Evolutionary conservation across 2,329 filamentous ascomycete genomes (phyloP).

Genomic region (Neoarthrinium moseri): DNA sequence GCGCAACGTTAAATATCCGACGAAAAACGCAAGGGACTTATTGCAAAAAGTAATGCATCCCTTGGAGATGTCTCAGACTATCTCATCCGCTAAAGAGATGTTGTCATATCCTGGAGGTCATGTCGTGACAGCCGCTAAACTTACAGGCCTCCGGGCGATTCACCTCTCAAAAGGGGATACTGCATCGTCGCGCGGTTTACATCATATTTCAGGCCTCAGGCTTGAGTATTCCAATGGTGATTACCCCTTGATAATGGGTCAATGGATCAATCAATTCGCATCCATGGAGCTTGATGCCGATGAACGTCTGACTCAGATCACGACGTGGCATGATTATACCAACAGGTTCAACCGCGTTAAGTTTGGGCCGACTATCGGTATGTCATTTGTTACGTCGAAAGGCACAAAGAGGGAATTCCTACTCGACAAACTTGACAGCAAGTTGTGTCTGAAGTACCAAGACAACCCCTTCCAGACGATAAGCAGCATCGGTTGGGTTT

Average conservation of each 20-base stretch:
- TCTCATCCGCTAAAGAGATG: slow-evolving; percentile 14
- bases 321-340: slow-evolving; percentile 16
- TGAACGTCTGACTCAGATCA: slow-evolving; percentile 16
- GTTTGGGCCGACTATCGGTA: slow-evolving; percentile 14
- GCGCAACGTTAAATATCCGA: too few species aligned
- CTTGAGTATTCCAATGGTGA: slow-evolving; percentile 17
- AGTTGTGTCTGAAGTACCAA: slow-evolving; percentile 14
- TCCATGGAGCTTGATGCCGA: slow-evolving; percentile 11
- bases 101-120: slow-evolving; percentile 13
- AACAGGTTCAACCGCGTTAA: slow-evolving; percentile 15
- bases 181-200: background rate
- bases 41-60: too few species aligned
- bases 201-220: slow-evolving; percentile 17
- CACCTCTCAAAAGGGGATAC: slow-evolving; percentile 14
- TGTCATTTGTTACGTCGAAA: slow-evolving; percentile 12
- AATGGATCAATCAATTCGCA: slow-evolving; percentile 17
- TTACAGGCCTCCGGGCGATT: slow-evolving; percentile 13
- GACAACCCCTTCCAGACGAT: slow-evolving; percentile 19
- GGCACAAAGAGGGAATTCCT: slow-evolving; percentile 13
- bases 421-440: slow-evolving; percentile 9
- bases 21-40: too few species aligned
- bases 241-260: slow-evolving; percentile 15
- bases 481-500: slow-evolving; percentile 18
- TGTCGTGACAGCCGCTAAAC: slow-evolving; percentile 14
- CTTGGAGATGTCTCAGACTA: background rate